These are phyloP conservation scores for Triticum urartu DNA, from an alignment of 176 grass and related monocot species.

Conservation along the genomic window DNA sequence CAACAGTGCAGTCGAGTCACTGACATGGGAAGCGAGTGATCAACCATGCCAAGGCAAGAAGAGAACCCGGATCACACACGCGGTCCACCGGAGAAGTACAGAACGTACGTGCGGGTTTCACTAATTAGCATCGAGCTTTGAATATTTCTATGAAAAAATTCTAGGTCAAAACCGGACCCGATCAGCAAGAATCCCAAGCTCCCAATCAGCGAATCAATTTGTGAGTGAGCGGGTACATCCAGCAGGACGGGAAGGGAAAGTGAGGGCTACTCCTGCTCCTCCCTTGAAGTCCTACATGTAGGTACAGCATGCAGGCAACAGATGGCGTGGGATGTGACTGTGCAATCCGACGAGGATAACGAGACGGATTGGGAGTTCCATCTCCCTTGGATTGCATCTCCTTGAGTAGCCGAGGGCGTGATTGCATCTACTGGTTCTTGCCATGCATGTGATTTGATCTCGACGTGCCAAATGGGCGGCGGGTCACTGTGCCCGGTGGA, in stretches of 20 bases:
- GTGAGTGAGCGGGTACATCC: not conserved
- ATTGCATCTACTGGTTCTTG: not conserved
- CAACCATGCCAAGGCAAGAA: not conserved
- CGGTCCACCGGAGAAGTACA: not conserved
- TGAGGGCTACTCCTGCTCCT: not conserved
- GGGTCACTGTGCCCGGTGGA: slow-evolving; percentile 8
- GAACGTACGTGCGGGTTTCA: not conserved
- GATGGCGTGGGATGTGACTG: slow-evolving; percentile 25
- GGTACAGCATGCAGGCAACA: slow-evolving; percentile 3
- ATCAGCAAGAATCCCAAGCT: not conserved
- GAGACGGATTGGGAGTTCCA: slow-evolving; percentile 16
- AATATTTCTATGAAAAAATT: too few relatives aligned
- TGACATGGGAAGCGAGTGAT: not conserved
- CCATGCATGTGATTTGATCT: not conserved
- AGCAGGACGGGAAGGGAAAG: not conserved
- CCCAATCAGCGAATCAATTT: not conserved
- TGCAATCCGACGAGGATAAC: slow-evolving; percentile 23
- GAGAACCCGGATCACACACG: not conserved
- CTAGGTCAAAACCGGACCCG: not conserved
- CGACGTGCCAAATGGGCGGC: not conserved
- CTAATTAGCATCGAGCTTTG: not conserved
- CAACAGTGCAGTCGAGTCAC: not conserved
- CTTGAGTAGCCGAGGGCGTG: not conserved
- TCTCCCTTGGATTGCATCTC: slow-evolving; percentile 3
- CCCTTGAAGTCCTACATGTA: not conserved